A percentile compares a stretch with the other conserved stretches of the same genome.
phyloP scores from a whole-genome alignment of 2,329 filamentous ascomycete species.

The Apiospora aurea region DNA sequence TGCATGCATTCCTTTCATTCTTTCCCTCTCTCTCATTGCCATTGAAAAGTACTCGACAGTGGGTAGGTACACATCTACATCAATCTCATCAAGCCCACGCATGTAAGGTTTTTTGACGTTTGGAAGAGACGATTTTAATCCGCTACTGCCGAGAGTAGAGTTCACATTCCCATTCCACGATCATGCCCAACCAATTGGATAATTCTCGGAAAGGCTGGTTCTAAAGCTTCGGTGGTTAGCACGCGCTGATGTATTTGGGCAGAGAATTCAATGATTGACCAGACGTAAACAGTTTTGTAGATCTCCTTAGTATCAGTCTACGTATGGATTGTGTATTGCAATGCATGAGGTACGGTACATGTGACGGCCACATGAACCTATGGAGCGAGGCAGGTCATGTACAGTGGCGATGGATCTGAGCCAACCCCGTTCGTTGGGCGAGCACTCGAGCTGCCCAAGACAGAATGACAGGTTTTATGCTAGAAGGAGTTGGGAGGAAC shows the following conservation, averaged over 20 bases:
- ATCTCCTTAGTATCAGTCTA: not conserved
- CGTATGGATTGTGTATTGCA: not conserved
- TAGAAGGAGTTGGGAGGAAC: conserved; percentile 19
- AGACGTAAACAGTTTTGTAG: conserved; percentile 3
- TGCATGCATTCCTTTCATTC: not conserved
- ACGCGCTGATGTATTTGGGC: not conserved
- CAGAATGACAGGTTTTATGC: conserved; percentile 20
- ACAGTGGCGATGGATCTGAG: not conserved
- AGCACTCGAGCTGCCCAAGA: conserved; percentile 7
- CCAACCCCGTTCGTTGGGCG: not conserved
- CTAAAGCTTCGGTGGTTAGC: not conserved
- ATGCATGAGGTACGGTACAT: not conserved
- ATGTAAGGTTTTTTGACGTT: not conserved
- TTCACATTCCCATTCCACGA: conserved; percentile 11
- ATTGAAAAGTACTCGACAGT: not conserved
- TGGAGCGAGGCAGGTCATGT: not conserved
- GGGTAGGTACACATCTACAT: not conserved
- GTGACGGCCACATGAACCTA: not conserved
- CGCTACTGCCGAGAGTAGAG: conserved; percentile 9
- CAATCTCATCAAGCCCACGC: not conserved
- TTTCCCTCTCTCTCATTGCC: not conserved
- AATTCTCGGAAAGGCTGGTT: conserved; percentile 12
- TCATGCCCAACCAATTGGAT: conserved; percentile 12
- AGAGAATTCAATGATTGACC: not conserved
- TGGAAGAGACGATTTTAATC: conserved; percentile 3